A percentile compares a stretch with the other conserved stretches of the same genome.
Evolutionary conservation across 306 rosid genomes (phyloP).

Genomic region (Adenanthera pavonina): DNA sequence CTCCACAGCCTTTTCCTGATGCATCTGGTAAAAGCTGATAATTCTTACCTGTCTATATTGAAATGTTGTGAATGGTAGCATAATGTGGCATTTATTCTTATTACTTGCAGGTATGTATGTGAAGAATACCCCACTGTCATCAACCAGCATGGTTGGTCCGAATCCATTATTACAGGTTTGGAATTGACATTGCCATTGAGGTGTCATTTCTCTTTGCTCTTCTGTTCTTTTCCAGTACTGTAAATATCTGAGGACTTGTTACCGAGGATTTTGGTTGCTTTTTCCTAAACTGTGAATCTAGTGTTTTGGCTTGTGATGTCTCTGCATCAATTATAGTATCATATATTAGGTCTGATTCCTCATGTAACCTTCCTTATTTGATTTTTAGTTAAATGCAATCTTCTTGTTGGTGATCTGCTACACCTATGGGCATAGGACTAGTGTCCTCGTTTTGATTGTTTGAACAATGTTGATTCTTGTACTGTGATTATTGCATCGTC

Average conservation of each 20-base stretch:
- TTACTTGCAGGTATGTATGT: constrained; percentile 63
- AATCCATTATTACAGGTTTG: constrained; percentile 77
- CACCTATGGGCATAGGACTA: constrained; percentile 26
- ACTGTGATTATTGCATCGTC: constrained; percentile 11
- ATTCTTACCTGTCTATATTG: constrained; percentile 32
- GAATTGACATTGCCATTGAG: constrained; percentile 38
- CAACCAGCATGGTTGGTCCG: constrained; percentile 69
- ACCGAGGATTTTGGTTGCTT: constrained; percentile 2
- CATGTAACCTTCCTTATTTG: constrained; percentile 26
- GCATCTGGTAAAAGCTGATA: constrained; percentile 54
- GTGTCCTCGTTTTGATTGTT: constrained; percentile 32
- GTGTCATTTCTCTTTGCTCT: constrained; percentile 25
- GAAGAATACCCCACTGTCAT: constrained; percentile 65
- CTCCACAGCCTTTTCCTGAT: constrained; percentile 65
- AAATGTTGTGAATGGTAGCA: constrained; percentile 16
- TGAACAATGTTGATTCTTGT: constrained; percentile 31
- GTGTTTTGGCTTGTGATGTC: constrained; percentile 30
- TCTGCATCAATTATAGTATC: not conserved
- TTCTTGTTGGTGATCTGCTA: constrained; percentile 14
- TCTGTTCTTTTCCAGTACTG: constrained; percentile 19
- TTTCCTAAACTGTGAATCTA: constrained; percentile 15
- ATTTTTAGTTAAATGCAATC: constrained; percentile 16
- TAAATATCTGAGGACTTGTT: constrained; percentile 14
- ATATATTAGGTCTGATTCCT: constrained; percentile 2
- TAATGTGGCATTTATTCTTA: constrained; percentile 31